Conservation (phyloP, 768 basidiomycete species). For the Leccinum longicurvipes region DNA sequence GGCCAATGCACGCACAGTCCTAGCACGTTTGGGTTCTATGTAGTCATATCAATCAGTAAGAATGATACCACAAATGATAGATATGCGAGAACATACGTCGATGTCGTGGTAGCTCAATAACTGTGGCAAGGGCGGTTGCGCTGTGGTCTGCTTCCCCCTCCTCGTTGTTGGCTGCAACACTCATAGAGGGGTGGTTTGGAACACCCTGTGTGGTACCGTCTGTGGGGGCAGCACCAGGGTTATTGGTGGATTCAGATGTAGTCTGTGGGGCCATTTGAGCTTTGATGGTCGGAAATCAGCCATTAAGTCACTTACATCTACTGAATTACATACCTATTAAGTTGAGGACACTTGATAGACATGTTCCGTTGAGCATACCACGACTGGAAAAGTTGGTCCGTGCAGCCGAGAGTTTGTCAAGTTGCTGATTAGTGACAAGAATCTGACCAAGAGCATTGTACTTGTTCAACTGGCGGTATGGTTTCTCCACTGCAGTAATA, state of each 20-base stretch:
- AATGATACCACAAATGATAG: background rate
- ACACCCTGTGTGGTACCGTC: too few species aligned
- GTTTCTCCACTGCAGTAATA: constrained; percentile 36
- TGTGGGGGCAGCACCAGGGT: too few species aligned
- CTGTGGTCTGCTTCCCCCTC: background rate
- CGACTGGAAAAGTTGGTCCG: constrained; percentile 14
- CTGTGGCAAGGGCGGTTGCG: background rate
- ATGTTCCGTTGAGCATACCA: constrained; percentile 22
- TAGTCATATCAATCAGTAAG: background rate
- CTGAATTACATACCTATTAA: background rate
- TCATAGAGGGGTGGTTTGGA: background rate
- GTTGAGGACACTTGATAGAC: background rate
- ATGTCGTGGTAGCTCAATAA: background rate
- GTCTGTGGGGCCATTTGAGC: too few species aligned
- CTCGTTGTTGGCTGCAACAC: background rate
- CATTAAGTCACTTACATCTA: background rate
- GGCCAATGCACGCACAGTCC: background rate
- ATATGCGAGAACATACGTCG: background rate
- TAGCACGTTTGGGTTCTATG: constrained; percentile 3
- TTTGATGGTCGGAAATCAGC: background rate
- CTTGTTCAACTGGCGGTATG: constrained; percentile 27
- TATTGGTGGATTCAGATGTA: too few species aligned
- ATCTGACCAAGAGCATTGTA: constrained; percentile 29
- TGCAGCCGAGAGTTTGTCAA: constrained; percentile 28
- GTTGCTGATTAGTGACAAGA: constrained; percentile 25